These are phyloP conservation scores for Nemania sp. DNA, from an alignment of 2,329 filamentous ascomycete species.

Conservation along the genomic window DNA sequence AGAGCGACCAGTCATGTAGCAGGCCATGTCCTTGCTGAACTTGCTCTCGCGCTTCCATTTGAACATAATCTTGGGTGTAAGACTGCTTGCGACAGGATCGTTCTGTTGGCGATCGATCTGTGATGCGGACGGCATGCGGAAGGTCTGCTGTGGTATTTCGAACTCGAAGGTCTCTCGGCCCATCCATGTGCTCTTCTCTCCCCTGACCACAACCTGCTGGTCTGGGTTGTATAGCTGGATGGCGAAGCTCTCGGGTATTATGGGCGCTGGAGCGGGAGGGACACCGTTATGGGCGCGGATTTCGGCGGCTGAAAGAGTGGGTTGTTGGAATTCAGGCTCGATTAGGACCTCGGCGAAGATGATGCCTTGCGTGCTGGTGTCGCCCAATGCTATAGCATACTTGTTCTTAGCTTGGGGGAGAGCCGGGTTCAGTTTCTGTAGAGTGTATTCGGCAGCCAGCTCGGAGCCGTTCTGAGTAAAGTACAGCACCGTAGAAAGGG, in stretches of 20 bases:
- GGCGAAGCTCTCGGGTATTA: slow-evolving; percentile 82
- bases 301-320: slow-evolving; percentile 83
- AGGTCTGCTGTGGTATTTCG: slow-evolving; percentile 87
- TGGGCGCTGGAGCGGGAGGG: slow-evolving; percentile 74
- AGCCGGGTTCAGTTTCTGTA: slow-evolving; percentile 80
- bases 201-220: slow-evolving; percentile 78
- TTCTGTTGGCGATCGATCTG: slow-evolving; percentile 79
- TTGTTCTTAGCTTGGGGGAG: slow-evolving; percentile 78
- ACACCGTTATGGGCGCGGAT: slow-evolving; percentile 77
- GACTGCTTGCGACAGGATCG: slow-evolving; percentile 65
- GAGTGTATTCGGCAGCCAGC: slow-evolving; percentile 80
- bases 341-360: slow-evolving; percentile 89
- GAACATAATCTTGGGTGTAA: slow-evolving; percentile 82
- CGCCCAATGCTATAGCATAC: slow-evolving; percentile 87
- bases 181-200: slow-evolving; percentile 82
- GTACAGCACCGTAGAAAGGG: slow-evolving; percentile 68
- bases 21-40: slow-evolving; percentile 87
- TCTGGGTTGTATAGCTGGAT: slow-evolving; percentile 95
- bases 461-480: slow-evolving; percentile 82
- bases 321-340: slow-evolving; percentile 86
- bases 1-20: slow-evolving; percentile 84
- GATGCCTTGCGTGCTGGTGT: slow-evolving; percentile 82
- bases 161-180: slow-evolving; percentile 89
- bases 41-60: slow-evolving; percentile 91
- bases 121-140: slow-evolving; percentile 82